A percentile compares a stretch with the other conserved stretches of the same genome.
Conservation (phyloP, 1,284 basidiomycete genomes). For the Rhodotorula sp. region DNA sequence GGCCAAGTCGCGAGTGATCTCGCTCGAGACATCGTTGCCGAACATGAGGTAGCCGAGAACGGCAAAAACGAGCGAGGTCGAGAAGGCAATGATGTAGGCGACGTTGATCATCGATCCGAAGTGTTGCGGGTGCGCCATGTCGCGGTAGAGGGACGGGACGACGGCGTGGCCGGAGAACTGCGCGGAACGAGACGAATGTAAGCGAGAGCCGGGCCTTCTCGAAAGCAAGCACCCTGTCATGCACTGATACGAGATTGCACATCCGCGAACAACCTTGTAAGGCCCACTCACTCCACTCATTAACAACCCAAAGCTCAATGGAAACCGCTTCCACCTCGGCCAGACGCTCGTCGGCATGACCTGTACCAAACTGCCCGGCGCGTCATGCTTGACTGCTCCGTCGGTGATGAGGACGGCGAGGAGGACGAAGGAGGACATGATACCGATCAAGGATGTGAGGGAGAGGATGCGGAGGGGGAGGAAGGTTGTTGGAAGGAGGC, state of each 20-base stretch:
- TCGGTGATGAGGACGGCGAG: constrained; percentile 79
- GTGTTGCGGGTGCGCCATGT: constrained; percentile 80
- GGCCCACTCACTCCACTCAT: constrained; percentile 77
- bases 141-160: constrained; percentile 81
- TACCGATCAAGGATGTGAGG: constrained; percentile 75
- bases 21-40: constrained; percentile 61
- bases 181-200: too few relatives aligned
- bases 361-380: constrained; percentile 77
- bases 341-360: constrained; percentile 69
- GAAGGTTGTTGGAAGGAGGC: constrained; percentile 77
- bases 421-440: constrained; percentile 73
- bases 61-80: constrained; percentile 76
- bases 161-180: constrained; percentile 91
- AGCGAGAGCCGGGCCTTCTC: neutral
- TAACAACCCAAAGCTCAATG: constrained; percentile 76
- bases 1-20: constrained; percentile 85
- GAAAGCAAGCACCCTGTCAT: too few relatives aligned
- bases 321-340: constrained; percentile 57
- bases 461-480: constrained; percentile 79
- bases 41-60: constrained; percentile 90
- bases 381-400: constrained; percentile 71
- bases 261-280: neutral
- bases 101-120: constrained; percentile 81
- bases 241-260: too few relatives aligned
- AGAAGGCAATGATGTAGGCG: constrained; percentile 80